Conservation (phyloP, 139 green algal species). For the Ettlia oleoabundans region DNA sequence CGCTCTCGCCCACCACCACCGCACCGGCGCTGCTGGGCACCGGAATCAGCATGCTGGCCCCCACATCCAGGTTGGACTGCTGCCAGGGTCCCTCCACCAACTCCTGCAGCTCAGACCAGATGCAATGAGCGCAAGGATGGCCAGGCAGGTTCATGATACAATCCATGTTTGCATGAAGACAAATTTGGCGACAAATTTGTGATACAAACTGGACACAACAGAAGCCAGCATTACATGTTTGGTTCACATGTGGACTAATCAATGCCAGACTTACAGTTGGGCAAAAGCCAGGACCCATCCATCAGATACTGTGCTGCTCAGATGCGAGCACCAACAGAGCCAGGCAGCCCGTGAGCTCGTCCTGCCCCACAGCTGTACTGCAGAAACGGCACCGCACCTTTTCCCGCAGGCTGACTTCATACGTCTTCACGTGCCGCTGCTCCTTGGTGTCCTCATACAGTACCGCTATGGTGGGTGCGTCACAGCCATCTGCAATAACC, state of each 20-base stretch:
- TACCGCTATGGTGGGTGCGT: constrained; percentile 81
- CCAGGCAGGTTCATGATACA: background rate
- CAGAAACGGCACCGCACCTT: constrained; percentile 54
- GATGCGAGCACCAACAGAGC: too few relatives aligned
- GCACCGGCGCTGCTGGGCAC: constrained; percentile 79
- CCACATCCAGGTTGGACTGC: constrained; percentile 85
- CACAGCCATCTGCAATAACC: constrained; percentile 19
- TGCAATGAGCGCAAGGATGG: background rate
- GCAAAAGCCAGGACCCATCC: too few relatives aligned
- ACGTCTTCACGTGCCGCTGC: constrained; percentile 90
- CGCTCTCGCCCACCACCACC: constrained; percentile 88
- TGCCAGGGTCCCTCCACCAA: constrained; percentile 79
- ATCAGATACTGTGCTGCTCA: too few relatives aligned
- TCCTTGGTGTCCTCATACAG: constrained; percentile 95
- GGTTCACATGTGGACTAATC: too few relatives aligned
- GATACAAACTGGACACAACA: too few relatives aligned
- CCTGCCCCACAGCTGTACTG: background rate
- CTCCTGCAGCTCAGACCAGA: constrained; percentile 56
- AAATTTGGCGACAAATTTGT: too few relatives aligned
- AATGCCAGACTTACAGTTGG: too few relatives aligned
- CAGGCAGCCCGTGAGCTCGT: too few relatives aligned
- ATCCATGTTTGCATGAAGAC: too few relatives aligned
- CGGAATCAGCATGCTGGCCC: constrained; percentile 82
- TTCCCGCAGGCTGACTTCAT: constrained; percentile 72
- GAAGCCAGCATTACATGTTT: too few relatives aligned